phyloP scores from a whole-genome alignment of 306 rosid species.

The Castanea crenata region DNA sequence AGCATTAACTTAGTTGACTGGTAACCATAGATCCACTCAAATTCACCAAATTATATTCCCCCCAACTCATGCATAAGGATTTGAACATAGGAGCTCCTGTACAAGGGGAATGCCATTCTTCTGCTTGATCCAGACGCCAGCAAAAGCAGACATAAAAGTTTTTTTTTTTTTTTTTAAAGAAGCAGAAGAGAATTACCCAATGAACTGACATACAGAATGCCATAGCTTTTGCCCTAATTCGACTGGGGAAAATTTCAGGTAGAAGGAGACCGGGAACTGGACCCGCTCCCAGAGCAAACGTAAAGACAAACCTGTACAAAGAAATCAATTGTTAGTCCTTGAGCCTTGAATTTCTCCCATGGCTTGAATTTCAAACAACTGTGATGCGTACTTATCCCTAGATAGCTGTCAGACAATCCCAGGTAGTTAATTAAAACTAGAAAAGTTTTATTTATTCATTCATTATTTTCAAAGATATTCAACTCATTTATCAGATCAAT shows the following conservation, averaged over 20 bases:
- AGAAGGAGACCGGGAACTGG: slow-evolving; percentile 96
- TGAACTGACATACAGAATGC: slow-evolving; percentile 95
- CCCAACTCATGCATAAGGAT: not conserved
- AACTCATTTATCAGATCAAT: not conserved
- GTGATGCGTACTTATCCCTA: not conserved
- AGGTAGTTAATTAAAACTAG: not conserved
- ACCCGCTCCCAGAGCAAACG: slow-evolving; percentile 97
- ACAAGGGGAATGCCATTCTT: not conserved
- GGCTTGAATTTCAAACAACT: not conserved
- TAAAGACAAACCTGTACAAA: slow-evolving; percentile 78
- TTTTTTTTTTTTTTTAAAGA: too few species aligned
- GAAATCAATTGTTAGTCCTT: slow-evolving; percentile 6
- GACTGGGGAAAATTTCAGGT: slow-evolving; percentile 88
- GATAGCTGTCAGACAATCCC: not conserved
- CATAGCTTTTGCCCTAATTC: slow-evolving; percentile 95
- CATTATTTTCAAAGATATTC: not conserved
- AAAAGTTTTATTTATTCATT: not conserved
- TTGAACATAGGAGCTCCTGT: not conserved
- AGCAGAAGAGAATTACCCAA: slow-evolving; percentile 69
- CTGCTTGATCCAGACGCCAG: not conserved
- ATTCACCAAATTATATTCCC: not conserved
- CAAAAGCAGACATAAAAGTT: not conserved
- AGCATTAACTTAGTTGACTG: not conserved
- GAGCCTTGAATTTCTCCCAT: slow-evolving; percentile 1
- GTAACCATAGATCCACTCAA: not conserved